Base-by-base conservation (phyloP, 2,329 filamentous ascomycete species). In the Penicillium rolfsii region DNA sequence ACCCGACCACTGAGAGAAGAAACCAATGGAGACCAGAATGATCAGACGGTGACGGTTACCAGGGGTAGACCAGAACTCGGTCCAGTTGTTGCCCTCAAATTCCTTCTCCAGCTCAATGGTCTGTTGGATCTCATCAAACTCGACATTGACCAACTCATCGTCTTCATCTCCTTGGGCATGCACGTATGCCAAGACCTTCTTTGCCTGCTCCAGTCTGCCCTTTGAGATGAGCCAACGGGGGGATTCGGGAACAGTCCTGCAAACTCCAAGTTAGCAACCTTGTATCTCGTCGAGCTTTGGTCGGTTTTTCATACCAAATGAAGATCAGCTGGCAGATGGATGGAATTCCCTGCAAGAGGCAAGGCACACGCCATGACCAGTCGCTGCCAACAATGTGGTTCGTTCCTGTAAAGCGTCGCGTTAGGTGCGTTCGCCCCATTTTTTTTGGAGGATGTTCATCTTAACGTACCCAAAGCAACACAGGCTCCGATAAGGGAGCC, bases 271-370 rank as follows among this genome's bases (percentile, higher is more conserved):
- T 83, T 83, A 43, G 85, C 16, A n/a, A 38, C 8, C 26, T 19
- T n/a, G 16, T 36, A 24, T 9, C 35, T 26, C 5, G 2, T 5
- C n/a, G 8, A 28, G 5, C 14, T 16, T 33, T 26, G 26, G 35
- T n/a, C 36, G n/a, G 9, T 40, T 11, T 5, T 14, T 40, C 36
- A 3, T 40, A 53, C 50, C 50, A 53, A 40, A 53, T 53, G 50
- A 53, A 53, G 11, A 53, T 24, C 36, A 53, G 6, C 50, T 53
- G 50, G 35, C 50, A 53, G 7, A 53, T 14, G 24, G 50, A 53
- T 16, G 85, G 85, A 0, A 87, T 71, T 33, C 87, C 87, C 68
- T 89, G 87, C 69, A 89, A 87, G 0, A 85, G 85, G 56, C 88
- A 82, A 0, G 85, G 86, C 58, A 89, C 88, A 4, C 86, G 78